These are phyloP conservation scores for Carex pumila DNA, from an alignment of 176 grass and related monocot genomes.

Conservation along the genomic window DNA sequence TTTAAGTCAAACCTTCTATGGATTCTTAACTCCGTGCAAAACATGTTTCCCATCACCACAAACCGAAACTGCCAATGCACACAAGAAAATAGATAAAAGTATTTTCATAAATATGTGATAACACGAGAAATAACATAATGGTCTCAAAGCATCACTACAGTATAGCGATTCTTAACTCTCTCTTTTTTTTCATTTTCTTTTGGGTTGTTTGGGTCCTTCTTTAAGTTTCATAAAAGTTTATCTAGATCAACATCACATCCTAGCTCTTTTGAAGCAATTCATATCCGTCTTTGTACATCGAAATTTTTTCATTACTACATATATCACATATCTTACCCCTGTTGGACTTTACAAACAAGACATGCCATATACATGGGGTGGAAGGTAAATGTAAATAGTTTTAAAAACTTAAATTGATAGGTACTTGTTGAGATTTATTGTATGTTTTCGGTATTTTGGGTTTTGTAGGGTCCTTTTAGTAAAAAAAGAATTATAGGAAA, in stretches of 20 bases:
- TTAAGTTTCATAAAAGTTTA: neutral
- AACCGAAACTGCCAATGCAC: conserved; percentile 73
- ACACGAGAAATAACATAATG: neutral
- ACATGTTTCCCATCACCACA: conserved; percentile 99
- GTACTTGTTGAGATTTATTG: no score
- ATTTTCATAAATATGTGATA: conserved; percentile 15
- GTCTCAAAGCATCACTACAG: neutral
- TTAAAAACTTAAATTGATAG: neutral
- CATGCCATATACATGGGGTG: neutral
- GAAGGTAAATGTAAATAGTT: neutral
- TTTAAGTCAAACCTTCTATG: conserved; percentile 94
- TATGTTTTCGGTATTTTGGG: no score
- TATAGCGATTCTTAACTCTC: neutral
- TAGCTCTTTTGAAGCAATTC: neutral
- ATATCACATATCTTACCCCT: neutral
- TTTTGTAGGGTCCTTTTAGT: no score
- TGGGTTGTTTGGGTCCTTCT: neutral
- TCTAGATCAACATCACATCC: neutral
- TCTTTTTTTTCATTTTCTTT: neutral
- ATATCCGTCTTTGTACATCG: neutral
- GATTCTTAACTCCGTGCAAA: conserved; percentile 97
- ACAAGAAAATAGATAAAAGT: conserved; percentile 20
- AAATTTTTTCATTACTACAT: neutral
- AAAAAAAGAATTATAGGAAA: no score
- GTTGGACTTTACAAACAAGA: neutral